These are phyloP conservation scores for Lentinula novae-zelandiae DNA, from an alignment of 1,284 basidiomycete species.

Conservation along the genomic window DNA sequence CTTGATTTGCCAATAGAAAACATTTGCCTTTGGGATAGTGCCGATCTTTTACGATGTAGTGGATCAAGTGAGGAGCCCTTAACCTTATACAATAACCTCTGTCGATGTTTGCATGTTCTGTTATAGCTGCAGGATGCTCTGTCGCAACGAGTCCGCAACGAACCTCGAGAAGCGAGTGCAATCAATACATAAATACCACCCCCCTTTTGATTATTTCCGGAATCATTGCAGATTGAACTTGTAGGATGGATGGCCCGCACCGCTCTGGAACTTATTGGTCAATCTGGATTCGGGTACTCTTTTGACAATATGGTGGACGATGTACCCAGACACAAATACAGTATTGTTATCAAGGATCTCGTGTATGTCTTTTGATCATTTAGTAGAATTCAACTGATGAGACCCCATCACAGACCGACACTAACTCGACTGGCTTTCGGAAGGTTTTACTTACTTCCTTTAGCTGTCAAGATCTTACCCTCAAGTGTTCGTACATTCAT, in stretches of 20 bases:
- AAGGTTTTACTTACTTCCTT: conserved; percentile 17
- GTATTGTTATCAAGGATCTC: conserved; percentile 12
- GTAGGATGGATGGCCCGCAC: conserved; percentile 18
- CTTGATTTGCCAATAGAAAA: background rate
- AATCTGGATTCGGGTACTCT: conserved; percentile 19
- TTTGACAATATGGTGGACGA: conserved; percentile 16
- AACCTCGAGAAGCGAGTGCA: conserved; percentile 11
- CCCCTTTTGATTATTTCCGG: too few relatives aligned
- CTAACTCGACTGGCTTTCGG: background rate
- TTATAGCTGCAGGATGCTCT: background rate
- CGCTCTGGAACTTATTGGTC: conserved; percentile 21
- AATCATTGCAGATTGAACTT: conserved; percentile 15
- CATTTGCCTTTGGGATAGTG: background rate
- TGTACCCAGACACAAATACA: conserved; percentile 13
- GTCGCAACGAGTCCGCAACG: background rate
- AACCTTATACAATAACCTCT: background rate
- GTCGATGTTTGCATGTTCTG: background rate
- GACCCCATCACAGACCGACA: background rate
- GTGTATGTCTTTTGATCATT: conserved; percentile 7
- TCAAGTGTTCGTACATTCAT: conserved; percentile 3
- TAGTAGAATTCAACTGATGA: background rate
- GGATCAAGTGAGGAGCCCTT: conserved; percentile 1
- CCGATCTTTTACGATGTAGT: conserved; percentile 13
- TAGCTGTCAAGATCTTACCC: conserved; percentile 2
- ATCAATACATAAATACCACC: background rate